Percentiles rank a stretch among this genome's conserved stretches.
Conservation (phyloP, 2,329 filamentous ascomycete genomes). For the Ascochyta viciae-villosae region DNA sequence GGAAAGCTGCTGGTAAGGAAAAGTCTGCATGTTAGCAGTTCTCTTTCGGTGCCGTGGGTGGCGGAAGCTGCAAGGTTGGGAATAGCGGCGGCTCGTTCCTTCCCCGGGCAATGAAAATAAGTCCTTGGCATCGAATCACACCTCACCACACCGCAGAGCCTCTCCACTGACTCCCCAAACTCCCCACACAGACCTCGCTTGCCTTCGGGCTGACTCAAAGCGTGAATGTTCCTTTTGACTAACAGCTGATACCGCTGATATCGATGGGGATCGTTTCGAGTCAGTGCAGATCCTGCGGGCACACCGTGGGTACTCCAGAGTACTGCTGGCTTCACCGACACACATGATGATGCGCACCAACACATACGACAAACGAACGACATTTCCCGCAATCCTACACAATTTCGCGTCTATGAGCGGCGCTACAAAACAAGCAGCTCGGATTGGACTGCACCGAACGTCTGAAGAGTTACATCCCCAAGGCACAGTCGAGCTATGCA, state of each 20-base stretch:
- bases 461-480: neutral
- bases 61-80: constrained; percentile 21
- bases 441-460: neutral
- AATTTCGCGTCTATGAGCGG: neutral
- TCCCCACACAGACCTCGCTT: constrained; percentile 20
- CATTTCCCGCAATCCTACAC: neutral
- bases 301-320: neutral
- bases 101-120: constrained; percentile 27
- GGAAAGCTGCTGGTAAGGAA: constrained; percentile 24
- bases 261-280: constrained; percentile 1
- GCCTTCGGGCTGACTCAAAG: constrained; percentile 18
- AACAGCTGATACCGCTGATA: constrained; percentile 22
- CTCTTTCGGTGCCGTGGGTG: constrained; percentile 23
- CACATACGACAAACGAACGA: neutral
- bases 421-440: neutral
- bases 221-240: constrained; percentile 24
- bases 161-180: constrained; percentile 1
- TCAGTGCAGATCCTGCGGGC: neutral
- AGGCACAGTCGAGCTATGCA: neutral
- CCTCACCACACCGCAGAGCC: neutral
- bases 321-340: neutral
- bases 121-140: constrained; percentile 22
- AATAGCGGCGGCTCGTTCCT: constrained; percentile 34
- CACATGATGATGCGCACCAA: neutral
- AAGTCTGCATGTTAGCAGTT: constrained; percentile 35